Evolutionary conservation across 371 early-diverging fungal genomes (phyloP).

Genomic region (Syncephalis plumigaleata): DNA sequence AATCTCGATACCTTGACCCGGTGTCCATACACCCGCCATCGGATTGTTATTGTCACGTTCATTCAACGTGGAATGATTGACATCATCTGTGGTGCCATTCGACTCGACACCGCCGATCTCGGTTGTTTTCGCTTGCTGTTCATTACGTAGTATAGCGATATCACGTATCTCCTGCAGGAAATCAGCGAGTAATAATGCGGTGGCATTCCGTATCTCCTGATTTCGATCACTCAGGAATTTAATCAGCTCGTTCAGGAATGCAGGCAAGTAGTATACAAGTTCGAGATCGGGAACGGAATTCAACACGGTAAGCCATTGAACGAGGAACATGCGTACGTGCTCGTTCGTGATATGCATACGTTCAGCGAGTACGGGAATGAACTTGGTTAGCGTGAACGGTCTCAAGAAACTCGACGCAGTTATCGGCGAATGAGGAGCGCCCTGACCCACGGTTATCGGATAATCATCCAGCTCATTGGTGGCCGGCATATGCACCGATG

Average conservation of each 20-base stretch:
- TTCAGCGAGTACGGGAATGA: slow-evolving; percentile 77
- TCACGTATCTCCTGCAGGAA: slow-evolving; percentile 67
- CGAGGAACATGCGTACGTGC: slow-evolving; percentile 70
- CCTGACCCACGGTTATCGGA: slow-evolving; percentile 7
- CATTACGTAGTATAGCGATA: slow-evolving; percentile 40
- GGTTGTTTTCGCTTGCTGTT: slow-evolving; percentile 13
- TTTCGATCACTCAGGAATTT: slow-evolving; percentile 68
- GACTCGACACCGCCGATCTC: slow-evolving; percentile 3
- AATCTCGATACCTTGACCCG: slow-evolving; percentile 56
- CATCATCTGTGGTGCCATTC: slow-evolving; percentile 4
- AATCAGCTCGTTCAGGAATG: slow-evolving; percentile 75
- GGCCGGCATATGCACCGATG: slow-evolving; percentile 32
- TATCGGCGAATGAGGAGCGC: slow-evolving; percentile 4
- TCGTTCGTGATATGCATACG: slow-evolving; percentile 76
- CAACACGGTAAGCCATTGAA: slow-evolving; percentile 78
- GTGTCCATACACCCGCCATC: slow-evolving; percentile 26
- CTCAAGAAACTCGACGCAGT: slow-evolving; percentile 16
- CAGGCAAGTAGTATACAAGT: slow-evolving; percentile 65
- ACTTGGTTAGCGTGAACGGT: slow-evolving; percentile 67
- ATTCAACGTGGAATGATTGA: slow-evolving; percentile 20
- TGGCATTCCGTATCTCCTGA: slow-evolving; percentile 61
- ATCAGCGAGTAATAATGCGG: slow-evolving; percentile 44
- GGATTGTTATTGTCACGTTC: no score
- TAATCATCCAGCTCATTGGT: slow-evolving; percentile 8
- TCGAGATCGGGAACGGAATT: slow-evolving; percentile 84